Evolutionary conservation across 805 yeast species (phyloP), one percentile per base, ranked within the genome.

Genomic region (Cyberlindnera maritima): DNA sequence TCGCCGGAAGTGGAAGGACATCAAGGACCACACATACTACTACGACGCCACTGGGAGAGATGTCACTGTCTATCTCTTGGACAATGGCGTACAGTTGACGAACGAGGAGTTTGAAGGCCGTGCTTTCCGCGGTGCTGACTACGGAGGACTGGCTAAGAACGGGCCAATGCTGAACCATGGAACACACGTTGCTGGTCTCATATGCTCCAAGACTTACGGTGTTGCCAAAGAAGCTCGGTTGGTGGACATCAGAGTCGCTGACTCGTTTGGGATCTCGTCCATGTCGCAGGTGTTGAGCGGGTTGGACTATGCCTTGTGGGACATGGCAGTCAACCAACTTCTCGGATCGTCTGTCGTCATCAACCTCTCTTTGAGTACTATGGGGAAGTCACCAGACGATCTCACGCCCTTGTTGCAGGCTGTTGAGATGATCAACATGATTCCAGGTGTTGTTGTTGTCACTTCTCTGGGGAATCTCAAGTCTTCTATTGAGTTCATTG

Each of bases 141-240:
- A 80, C 55, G 79, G 79, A 1, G 17, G 15, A 17, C 13, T 29
- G 2, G 85, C 83, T 4, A 96, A 89, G 60, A 65, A 66, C 10
- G 81, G 82, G 53, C 15, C 34, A 13, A 39, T 39, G 41, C 13
- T 18, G 34, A 96, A 96, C 0, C 97, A 90, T 64, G 97, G 96
- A 0, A 89, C 97, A 1, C 96, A 90, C 65, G 94, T 91, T 38
- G 96, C 96, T 0, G 97, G 97, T 2, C 69, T 88, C 13, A 76
- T 88, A 44, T 96, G 91, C 0, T 87, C 96, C 2, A 73, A 67
- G 44, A 78, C 81, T 2, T 90, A 71, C 67, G 97, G 97, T 6
- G 92, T 88, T 3, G 88, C 96, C 17, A 90, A 90, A 62, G 65
- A 77, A 29, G 79, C 77, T 13, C 70, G 71, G 11, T 58, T 89